Base-by-base conservation (phyloP, 768 basidiomycete genomes). In the Dentipellis fragilis region DNA sequence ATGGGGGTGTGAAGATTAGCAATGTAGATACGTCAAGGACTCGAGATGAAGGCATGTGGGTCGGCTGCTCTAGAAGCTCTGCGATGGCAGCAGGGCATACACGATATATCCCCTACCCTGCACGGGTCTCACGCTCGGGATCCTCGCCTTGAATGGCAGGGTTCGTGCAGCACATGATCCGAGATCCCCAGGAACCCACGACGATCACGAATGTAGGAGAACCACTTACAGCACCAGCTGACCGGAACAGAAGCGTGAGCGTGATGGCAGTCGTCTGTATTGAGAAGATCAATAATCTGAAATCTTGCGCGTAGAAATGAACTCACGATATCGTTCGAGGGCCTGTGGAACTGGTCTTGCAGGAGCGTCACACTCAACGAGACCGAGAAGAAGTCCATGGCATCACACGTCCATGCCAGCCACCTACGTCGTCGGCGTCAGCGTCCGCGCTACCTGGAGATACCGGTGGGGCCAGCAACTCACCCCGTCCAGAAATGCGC, bases 321-420 rank as follows among this genome's bases (percentile, higher is more conserved):
- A 66, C 72, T 59, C 47, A 78, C 77, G 35, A 88, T 80, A 35
- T 70, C 62, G 37, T 71, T 58, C 3, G 73, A 72, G 0, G 70
- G 72, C 17, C 54, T 52, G 42, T 65, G 55, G 55, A 87, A 87
- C 62, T 85, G 78, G 0, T 48, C 56, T 34, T 71, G 60, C 3
- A 88, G 72, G 42, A 66, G 62, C 5, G 69, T 62, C 17, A 86
- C 72, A 47, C 76, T 80, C 59, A 86, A 75, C 11, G 83, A 81
- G 4, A 86, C 91, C 10, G 80, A 77, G 72, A 93, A 93, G 70
- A 89, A 93, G 66, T 93, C 92, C 66, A 89, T 80, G 0, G 89
- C 88, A 64, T 92, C 90, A 68, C 81, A 84, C 2, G 84, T 87
- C 91, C 91, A 93, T 0, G 89, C 88, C 11, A 93, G 72, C 85